These are phyloP conservation scores for Bondarzewia mesenterica DNA, from an alignment of 1,284 basidiomycete species.

Conservation along the genomic window DNA sequence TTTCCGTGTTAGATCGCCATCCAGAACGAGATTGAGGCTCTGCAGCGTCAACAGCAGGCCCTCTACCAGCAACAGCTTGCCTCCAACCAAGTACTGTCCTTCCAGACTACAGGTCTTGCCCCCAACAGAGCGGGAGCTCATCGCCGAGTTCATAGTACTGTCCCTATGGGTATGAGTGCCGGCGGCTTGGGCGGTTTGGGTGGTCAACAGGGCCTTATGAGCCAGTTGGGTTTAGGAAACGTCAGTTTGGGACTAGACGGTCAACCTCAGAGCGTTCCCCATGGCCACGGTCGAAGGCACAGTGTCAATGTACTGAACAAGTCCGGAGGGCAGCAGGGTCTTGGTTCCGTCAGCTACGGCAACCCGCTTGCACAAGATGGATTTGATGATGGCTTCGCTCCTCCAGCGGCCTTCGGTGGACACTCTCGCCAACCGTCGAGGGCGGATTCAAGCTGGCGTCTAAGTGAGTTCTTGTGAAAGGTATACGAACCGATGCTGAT, in stretches of 20 bases:
- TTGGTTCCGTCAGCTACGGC: slow-evolving; percentile 48
- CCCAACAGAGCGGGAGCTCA: slow-evolving; percentile 59
- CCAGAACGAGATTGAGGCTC: slow-evolving; percentile 84
- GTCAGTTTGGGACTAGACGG: slow-evolving; percentile 58
- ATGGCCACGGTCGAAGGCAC: slow-evolving; percentile 87
- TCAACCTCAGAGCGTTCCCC: slow-evolving; percentile 57
- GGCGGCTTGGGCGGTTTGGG: slow-evolving; percentile 30
- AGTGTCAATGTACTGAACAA: slow-evolving; percentile 91
- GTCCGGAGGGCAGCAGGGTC: slow-evolving; percentile 34
- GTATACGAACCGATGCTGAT: slow-evolving; percentile 9
- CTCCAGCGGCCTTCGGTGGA: slow-evolving; percentile 45
- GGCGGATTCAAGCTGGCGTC: slow-evolving; percentile 81
- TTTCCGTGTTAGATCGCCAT: slow-evolving; percentile 61
- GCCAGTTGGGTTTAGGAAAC: slow-evolving; percentile 53
- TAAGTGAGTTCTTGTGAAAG: slow-evolving; percentile 48
- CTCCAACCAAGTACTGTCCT: slow-evolving; percentile 64
- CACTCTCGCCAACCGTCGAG: slow-evolving; percentile 75
- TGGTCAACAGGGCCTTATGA: slow-evolving; percentile 49
- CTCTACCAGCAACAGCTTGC: slow-evolving; percentile 83
- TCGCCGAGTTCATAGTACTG: slow-evolving; percentile 85
- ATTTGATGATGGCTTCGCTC: slow-evolving; percentile 70
- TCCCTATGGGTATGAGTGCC: slow-evolving; percentile 50
- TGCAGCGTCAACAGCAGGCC: slow-evolving; percentile 85
- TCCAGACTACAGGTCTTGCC: slow-evolving; percentile 62
- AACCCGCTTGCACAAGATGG: slow-evolving; percentile 45